Percentiles rank a stretch among this genome's conserved stretches.
Conservation (phyloP, 1,284 basidiomycete species). For the Mycosarcoma maydis region DNA sequence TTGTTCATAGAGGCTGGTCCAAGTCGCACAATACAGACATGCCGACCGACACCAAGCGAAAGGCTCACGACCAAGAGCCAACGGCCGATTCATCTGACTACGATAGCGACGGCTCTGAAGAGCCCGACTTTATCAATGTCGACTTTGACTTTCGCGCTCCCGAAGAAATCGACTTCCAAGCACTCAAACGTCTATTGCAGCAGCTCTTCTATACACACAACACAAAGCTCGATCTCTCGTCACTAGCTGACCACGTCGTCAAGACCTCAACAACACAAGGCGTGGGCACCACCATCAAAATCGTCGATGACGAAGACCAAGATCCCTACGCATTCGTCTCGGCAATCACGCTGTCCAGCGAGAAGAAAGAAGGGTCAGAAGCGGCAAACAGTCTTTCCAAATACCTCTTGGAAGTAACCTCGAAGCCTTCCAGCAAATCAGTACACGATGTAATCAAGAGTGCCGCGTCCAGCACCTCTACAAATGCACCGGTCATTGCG, state of each 20-base stretch:
- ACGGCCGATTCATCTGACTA: constrained; percentile 40
- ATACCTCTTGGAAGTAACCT: constrained; percentile 43
- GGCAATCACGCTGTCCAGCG: constrained; percentile 38
- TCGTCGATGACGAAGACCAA: constrained; percentile 59
- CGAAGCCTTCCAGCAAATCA: constrained; percentile 34
- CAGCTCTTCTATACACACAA: constrained; percentile 66
- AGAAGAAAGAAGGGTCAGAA: constrained; percentile 15
- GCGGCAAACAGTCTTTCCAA: constrained; percentile 32
- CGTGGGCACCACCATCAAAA: constrained; percentile 62
- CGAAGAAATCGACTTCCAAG: constrained; percentile 58
- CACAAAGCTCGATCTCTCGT: constrained; percentile 50
- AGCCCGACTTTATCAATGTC: constrained; percentile 63
- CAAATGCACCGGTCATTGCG: constrained; percentile 39
- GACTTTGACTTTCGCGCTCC: constrained; percentile 63
- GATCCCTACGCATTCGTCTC: constrained; percentile 64
- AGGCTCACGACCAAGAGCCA: constrained; percentile 43
- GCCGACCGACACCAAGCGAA: constrained; percentile 43
- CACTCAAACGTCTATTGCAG: constrained; percentile 61
- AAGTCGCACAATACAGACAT: constrained; percentile 1
- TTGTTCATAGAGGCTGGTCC: background rate
- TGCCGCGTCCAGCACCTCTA: constrained; percentile 30
- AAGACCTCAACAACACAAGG: constrained; percentile 36
- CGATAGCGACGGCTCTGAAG: constrained; percentile 42
- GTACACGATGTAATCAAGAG: constrained; percentile 43
- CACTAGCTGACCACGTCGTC: constrained; percentile 51